These are phyloP conservation scores for Termitomyces eurrhizus DNA, from an alignment of 768 basidiomycete genomes.

Conservation along the genomic window DNA sequence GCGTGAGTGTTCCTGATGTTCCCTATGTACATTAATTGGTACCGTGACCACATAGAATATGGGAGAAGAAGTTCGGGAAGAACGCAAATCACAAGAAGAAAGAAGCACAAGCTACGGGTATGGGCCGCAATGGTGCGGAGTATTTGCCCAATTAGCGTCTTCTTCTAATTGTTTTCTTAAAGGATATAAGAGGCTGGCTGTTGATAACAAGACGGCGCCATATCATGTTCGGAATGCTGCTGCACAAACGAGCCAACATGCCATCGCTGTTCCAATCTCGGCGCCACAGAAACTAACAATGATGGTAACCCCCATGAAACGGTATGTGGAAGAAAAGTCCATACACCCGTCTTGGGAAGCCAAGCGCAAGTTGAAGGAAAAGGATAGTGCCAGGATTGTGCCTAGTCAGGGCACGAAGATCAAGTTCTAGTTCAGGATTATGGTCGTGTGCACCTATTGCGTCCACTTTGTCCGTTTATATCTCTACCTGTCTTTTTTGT, in stretches of 20 bases:
- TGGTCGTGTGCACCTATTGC: slow-evolving; percentile 12
- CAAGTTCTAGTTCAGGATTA: slow-evolving; percentile 36
- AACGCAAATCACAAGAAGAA: slow-evolving; percentile 91
- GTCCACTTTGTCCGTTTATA: slow-evolving; percentile 1
- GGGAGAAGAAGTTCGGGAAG: slow-evolving; percentile 95
- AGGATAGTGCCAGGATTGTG: slow-evolving; percentile 54
- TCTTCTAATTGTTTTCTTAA: slow-evolving; percentile 1
- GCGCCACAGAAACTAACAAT: slow-evolving; percentile 2
- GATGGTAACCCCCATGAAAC: slow-evolving; percentile 5
- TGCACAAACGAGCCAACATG: slow-evolving; percentile 24
- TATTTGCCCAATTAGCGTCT: background rate
- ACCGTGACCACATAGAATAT: slow-evolving; percentile 61
- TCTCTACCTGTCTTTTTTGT: background rate
- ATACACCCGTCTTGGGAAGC: slow-evolving; percentile 98
- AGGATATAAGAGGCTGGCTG: background rate
- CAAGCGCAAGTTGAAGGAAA: slow-evolving; percentile 76
- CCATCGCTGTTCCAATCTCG: slow-evolving; percentile 9
- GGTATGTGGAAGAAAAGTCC: slow-evolving; percentile 30
- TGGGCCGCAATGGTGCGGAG: slow-evolving; percentile 1
- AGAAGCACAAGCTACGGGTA: slow-evolving; percentile 26
- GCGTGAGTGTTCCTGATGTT: slow-evolving; percentile 59
- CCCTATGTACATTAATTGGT: background rate
- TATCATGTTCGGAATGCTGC: slow-evolving; percentile 21
- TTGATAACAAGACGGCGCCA: slow-evolving; percentile 12
- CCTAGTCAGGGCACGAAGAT: slow-evolving; percentile 86